These are phyloP conservation scores for Taiozyma sp. DNA, from an alignment of 1,139 yeast species.

Conservation along the genomic window DNA sequence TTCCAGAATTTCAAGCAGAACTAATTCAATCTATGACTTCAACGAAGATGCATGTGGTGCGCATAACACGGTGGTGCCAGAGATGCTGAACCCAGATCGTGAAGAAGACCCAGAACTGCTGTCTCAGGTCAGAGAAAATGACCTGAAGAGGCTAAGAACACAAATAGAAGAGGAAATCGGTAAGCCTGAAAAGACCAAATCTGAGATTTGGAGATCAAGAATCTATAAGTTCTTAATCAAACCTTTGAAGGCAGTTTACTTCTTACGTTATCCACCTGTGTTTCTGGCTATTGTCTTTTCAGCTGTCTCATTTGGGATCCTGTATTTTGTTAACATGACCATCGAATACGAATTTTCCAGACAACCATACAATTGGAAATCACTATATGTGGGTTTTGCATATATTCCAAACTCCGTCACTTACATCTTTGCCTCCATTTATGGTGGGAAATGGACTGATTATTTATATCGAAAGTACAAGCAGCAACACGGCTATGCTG, in stretches of 20 bases:
- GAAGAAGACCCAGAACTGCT: constrained; percentile 4
- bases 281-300: constrained; percentile 59
- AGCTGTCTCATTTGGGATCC: constrained; percentile 60
- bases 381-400: constrained; percentile 66
- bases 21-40: constrained; percentile 6
- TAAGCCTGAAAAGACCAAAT: constrained; percentile 13
- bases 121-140: constrained; percentile 17
- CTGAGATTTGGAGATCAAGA: constrained; percentile 16
- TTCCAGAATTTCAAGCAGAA: constrained; percentile 15
- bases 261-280: constrained; percentile 71
- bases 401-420: constrained; percentile 84
- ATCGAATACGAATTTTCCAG: constrained; percentile 58
- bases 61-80: constrained; percentile 24
- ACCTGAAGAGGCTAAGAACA: constrained; percentile 25
- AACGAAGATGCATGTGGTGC: constrained; percentile 16
- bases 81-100: constrained; percentile 26
- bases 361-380: constrained; percentile 64
- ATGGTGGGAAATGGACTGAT: constrained; percentile 83
- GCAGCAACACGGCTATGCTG: constrained; percentile 56
- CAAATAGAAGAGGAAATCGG: constrained; percentile 24
- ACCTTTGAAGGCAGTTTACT: constrained; percentile 46
- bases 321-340: constrained; percentile 74
- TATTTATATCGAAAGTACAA: constrained; percentile 50
- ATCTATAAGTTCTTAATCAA: constrained; percentile 39
- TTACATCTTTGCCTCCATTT: constrained; percentile 65